phyloP scores from a whole-genome alignment of 495 filamentous ascomycete species.

The Hypoxylon rickii region DNA sequence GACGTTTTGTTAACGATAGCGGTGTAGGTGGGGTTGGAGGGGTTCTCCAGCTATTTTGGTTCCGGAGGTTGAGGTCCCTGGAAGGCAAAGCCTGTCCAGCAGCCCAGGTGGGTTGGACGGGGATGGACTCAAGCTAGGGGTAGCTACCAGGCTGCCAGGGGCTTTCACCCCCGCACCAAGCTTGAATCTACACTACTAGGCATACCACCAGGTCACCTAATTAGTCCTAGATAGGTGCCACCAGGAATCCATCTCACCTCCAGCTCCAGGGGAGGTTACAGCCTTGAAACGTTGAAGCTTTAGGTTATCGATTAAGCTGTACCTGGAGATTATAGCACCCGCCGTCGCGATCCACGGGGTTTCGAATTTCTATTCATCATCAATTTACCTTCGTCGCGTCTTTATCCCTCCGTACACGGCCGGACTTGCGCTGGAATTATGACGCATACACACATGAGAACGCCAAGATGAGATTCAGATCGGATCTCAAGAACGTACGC shows the following conservation, averaged over 20 bases:
- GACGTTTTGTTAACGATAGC: slow-evolving; percentile 3
- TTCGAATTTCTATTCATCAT: not conserved
- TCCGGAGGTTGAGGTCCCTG: slow-evolving; percentile 10
- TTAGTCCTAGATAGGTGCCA: too few relatives aligned
- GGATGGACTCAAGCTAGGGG: slow-evolving; percentile 14
- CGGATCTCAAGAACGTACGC: slow-evolving; percentile 75
- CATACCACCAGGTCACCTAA: too few relatives aligned
- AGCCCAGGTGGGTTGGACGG: too few relatives aligned
- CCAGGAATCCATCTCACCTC: too few relatives aligned
- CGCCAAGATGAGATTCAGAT: slow-evolving; percentile 75
- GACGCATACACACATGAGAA: slow-evolving; percentile 5
- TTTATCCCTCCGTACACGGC: slow-evolving; percentile 6
- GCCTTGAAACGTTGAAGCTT: not conserved
- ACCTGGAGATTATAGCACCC: not conserved
- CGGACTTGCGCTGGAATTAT: slow-evolving; percentile 1
- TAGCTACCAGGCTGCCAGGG: slow-evolving; percentile 13
- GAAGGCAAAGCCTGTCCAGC: too few relatives aligned
- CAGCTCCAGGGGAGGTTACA: not conserved
- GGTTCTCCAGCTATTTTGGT: slow-evolving; percentile 6
- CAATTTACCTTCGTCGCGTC: slow-evolving; percentile 8
- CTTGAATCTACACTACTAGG: too few relatives aligned
- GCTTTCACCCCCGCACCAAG: slow-evolving; percentile 32
- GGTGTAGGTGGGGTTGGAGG: slow-evolving; percentile 11
- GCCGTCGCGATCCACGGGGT: too few relatives aligned
- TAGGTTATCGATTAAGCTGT: slow-evolving; percentile 31